Evolutionary conservation across 345 rosid genomes (phyloP).

Genomic region (Lagerstroemia speciosa): DNA sequence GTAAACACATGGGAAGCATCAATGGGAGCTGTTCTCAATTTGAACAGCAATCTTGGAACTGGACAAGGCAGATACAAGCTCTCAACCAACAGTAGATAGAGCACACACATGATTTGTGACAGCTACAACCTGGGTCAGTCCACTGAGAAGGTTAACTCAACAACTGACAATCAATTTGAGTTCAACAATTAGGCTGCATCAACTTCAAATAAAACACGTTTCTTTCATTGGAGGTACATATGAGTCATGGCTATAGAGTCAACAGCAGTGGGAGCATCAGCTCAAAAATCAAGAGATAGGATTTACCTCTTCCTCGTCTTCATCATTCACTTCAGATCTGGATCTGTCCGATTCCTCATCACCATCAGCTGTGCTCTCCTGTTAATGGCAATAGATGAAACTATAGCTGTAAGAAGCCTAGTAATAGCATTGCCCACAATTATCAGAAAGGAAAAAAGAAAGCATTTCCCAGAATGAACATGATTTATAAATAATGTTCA

Average conservation of each 20-base stretch:
- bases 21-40: background rate
- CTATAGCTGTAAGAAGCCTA: background rate
- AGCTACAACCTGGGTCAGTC: background rate
- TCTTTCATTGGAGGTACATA: background rate
- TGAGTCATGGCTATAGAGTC: background rate
- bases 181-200: too few relatives aligned
- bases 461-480: too few relatives aligned
- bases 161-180: background rate
- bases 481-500: slow-evolving; percentile 12
- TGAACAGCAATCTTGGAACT: background rate
- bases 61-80: background rate
- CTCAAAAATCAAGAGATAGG: background rate
- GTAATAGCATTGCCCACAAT: too few relatives aligned
- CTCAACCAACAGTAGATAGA: background rate
- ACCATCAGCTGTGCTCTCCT: slow-evolving; percentile 31
- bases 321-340: slow-evolving; percentile 41
- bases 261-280: slow-evolving; percentile 8
- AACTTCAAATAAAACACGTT: background rate
- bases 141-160: background rate
- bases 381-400: slow-evolving; percentile 6
- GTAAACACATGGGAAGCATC: background rate
- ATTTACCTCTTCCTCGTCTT: slow-evolving; percentile 45
- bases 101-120: background rate
- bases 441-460: too few relatives aligned
- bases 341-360: slow-evolving; percentile 59